Conservation (phyloP, 768 basidiomycete species). For the Gymnopilus dilepis region DNA sequence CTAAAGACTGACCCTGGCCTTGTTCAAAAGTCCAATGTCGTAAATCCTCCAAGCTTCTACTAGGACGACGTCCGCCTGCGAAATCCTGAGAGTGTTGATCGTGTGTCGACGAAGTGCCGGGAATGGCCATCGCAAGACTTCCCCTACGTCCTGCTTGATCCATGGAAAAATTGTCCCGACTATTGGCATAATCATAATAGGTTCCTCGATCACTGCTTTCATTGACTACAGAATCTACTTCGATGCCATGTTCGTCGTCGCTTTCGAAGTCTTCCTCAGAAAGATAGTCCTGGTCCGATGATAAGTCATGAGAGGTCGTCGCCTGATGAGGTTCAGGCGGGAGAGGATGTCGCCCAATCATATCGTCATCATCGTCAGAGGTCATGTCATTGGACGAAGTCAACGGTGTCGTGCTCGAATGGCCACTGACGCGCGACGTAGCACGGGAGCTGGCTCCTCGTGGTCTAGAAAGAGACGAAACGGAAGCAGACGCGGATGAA, state of each 20-base stretch:
- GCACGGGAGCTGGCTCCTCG: slow-evolving; percentile 31
- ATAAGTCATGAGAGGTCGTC: not conserved
- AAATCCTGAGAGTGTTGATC: slow-evolving; percentile 57
- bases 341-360: slow-evolving; percentile 39
- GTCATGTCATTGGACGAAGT: slow-evolving; percentile 42
- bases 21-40: slow-evolving; percentile 24
- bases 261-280: slow-evolving; percentile 35
- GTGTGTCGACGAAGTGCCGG: slow-evolving; percentile 36
- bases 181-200: slow-evolving; percentile 27
- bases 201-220: slow-evolving; percentile 37
- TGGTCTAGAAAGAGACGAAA: slow-evolving; percentile 45
- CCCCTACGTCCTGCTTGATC: slow-evolving; percentile 44
- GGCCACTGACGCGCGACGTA: slow-evolving; percentile 30
- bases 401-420: slow-evolving; percentile 38
- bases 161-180: slow-evolving; percentile 24
- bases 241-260: slow-evolving; percentile 49
- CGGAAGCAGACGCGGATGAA: slow-evolving; percentile 51
- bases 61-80: slow-evolving; percentile 62
- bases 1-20: slow-evolving; percentile 12
- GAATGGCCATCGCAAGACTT: slow-evolving; percentile 67
- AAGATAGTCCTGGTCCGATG: slow-evolving; percentile 25
- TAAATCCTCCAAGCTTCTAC: slow-evolving; percentile 61
- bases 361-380: slow-evolving; percentile 40
- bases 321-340: slow-evolving; percentile 25
- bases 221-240: slow-evolving; percentile 43